A percentile compares a stretch with the other conserved stretches of the same genome.
phyloP scores from a whole-genome alignment of 1,139 yeast species.

The Candida tunisiensis region DNA sequence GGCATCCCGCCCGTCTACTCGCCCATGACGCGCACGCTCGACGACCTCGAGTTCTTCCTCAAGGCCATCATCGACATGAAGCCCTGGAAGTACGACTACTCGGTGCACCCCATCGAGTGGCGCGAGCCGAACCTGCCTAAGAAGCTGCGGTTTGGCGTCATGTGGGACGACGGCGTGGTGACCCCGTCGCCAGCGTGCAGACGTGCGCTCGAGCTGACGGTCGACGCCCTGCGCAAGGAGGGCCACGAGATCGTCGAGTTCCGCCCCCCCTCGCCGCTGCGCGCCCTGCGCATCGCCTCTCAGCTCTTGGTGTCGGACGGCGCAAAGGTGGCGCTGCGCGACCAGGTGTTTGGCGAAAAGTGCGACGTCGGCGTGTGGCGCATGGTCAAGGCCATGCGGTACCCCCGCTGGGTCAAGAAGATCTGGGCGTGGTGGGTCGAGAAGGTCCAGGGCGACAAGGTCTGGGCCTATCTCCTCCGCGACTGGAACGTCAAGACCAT shows the following conservation, averaged over 20 bases:
- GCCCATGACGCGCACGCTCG: slow-evolving; percentile 40
- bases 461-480: slow-evolving; percentile 24
- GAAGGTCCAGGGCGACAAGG: slow-evolving; percentile 18
- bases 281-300: slow-evolving; percentile 22
- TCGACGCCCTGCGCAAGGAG: slow-evolving; percentile 27
- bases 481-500: slow-evolving; percentile 22
- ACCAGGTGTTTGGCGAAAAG: slow-evolving; percentile 18
- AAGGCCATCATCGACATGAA: slow-evolving; percentile 34
- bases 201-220: slow-evolving; percentile 32
- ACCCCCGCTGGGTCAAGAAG: slow-evolving; percentile 20
- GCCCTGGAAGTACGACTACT: slow-evolving; percentile 54
- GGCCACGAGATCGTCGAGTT: slow-evolving; percentile 51
- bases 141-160: slow-evolving; percentile 30
- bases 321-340: slow-evolving; percentile 16
- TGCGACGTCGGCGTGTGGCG: slow-evolving; percentile 23
- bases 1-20: slow-evolving; percentile 38
- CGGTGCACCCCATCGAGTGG: slow-evolving; percentile 46
- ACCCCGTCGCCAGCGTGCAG: slow-evolving; percentile 47
- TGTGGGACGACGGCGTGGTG: slow-evolving; percentile 28
- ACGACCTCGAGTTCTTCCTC: slow-evolving; percentile 49
- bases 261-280: slow-evolving; percentile 29
- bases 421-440: slow-evolving; percentile 21
- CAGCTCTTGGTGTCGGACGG: slow-evolving; percentile 22
- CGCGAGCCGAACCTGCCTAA: slow-evolving; percentile 26
- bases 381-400: slow-evolving; percentile 14